Base-by-base conservation (phyloP, 106 monocot genomes). In the Platanthera zijinensis region DNA sequence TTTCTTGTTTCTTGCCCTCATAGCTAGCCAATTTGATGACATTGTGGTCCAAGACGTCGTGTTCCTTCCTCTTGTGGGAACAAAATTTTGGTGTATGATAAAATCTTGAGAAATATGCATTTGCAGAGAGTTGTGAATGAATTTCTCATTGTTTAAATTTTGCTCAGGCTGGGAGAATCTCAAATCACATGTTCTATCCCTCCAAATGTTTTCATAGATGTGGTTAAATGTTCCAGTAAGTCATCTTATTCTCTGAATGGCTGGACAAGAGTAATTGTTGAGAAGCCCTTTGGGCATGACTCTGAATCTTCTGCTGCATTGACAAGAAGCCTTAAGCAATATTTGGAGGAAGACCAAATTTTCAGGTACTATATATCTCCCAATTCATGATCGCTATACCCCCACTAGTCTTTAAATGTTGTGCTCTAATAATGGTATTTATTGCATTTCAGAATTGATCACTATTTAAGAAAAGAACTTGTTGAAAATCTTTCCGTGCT, bases 211-310 rank as follows among this genome's bases (percentile, higher is more conserved):
- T 96, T 96, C 75, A 66, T 96, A 61, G 84, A 92, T 81, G 95
- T 90, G 39, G 95, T 87, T 51, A 92, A 90, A 84, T 90, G 86
- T 83, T 85, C 95, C 54, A 90, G 92, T 72, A 77, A 69, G 57
- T 86, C 92, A 52, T 85, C 90, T 76, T 88, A 92, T 83, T 90
- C 95, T 51, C 69, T 73, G 49, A 92, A 88, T 87, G 95, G 95
- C 15, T 92, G 95, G 95, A 96, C 95, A 50, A 87, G 95, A 79
- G 90, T 96, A 13, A 96, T 96, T 72, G 92, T 96, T 47, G 95
- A 96, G 79, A 96, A 96, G 39, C 95, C 95, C 1, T 96, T 96
- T 84, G 95, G 95, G 5, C 85, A 90, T 10, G 95, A 96, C 49
- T 86, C 85, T 47, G 88, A 92, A 73, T 92, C 95, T 74, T 96